These are phyloP conservation scores for Podila epigama DNA, from an alignment of 192 early-diverging fungal genomes.

Conservation along the genomic window DNA sequence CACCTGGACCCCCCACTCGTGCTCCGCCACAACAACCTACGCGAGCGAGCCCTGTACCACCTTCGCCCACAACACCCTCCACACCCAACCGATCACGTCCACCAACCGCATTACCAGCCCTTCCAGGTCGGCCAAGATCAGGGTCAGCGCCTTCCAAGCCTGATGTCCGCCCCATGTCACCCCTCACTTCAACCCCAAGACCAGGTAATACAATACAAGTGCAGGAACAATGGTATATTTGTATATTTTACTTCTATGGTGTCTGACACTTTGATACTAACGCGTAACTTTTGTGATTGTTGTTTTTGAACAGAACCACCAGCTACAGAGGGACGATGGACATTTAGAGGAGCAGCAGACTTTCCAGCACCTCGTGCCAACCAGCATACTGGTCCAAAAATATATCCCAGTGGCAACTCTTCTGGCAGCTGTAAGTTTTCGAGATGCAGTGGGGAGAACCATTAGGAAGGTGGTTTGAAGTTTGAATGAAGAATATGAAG, in stretches of 20 bases:
- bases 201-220: too few relatives aligned
- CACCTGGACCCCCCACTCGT: conserved; percentile 26
- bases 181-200: conserved; percentile 3
- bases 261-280: background rate
- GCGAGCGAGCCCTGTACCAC: conserved; percentile 22
- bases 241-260: background rate
- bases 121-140: conserved; percentile 31
- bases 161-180: conserved; percentile 14
- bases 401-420: conserved; percentile 49
- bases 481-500: background rate
- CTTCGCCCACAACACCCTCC: conserved; percentile 7
- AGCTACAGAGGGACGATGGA: conserved; percentile 55
- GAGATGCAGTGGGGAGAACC: too few relatives aligned
- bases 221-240: too few relatives aligned
- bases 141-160: conserved; percentile 28
- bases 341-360: conserved; percentile 39
- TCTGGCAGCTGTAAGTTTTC: conserved; percentile 51
- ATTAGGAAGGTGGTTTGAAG: background rate
- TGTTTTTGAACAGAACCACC: conserved; percentile 37
- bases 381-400: conserved; percentile 16
- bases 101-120: conserved; percentile 6
- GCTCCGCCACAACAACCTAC: conserved; percentile 21
- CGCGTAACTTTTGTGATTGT: too few relatives aligned
- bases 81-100: conserved; percentile 27
- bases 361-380: conserved; percentile 46